Base-by-base conservation (phyloP, 441 rosid genomes). In the Mallotus repandus region DNA sequence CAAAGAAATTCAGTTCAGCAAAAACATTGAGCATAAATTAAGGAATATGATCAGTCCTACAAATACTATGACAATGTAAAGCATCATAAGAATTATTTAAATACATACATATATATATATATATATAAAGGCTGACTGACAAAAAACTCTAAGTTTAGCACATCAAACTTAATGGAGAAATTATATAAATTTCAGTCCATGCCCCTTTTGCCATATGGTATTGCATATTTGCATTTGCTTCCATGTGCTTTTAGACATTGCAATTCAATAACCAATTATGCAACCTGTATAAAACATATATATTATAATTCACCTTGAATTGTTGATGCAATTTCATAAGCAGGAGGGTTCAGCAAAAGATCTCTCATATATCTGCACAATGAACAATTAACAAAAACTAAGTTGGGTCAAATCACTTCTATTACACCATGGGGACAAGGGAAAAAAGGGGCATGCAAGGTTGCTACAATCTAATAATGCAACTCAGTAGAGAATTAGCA, bases 341-440 rank as follows among this genome's bases (percentile, higher is more conserved):
- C 83, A 67, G 99, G 98, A 78, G 99, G 99, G 77, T 96, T 96
- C 70, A 96, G 93, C 80, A 96, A 88, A 80, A 96, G 93, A 86
- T 96, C 97, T 82, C 98, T 85, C 60, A 92, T 71, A 78, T 92
- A 96, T 84, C 99, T 96, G 84, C 74, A 71, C 83, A 56, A 71
- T 73, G 55, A 73, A 58, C 11, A 58, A 66, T 54, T 55, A 66
- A 59, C 12, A 49, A 49, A 25, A 18, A 55, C 14, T 14, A 9
- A 7, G 59, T 9, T 3, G 7, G 41, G 14, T 22, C 45, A 35
- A n/a, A 45, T 21, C 15, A 14, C 46, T 35, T 19, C 2, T 61
- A 61, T 21, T 38, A 21, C 21, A 32, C 54, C 55, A 21, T 8
- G 52, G 43, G 13, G 19, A 49, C 59, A 56, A 50, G 5, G 60